Evolutionary conservation across 805 yeast genomes (phyloP).

Genomic region (Huiozyma naganishii): DNA sequence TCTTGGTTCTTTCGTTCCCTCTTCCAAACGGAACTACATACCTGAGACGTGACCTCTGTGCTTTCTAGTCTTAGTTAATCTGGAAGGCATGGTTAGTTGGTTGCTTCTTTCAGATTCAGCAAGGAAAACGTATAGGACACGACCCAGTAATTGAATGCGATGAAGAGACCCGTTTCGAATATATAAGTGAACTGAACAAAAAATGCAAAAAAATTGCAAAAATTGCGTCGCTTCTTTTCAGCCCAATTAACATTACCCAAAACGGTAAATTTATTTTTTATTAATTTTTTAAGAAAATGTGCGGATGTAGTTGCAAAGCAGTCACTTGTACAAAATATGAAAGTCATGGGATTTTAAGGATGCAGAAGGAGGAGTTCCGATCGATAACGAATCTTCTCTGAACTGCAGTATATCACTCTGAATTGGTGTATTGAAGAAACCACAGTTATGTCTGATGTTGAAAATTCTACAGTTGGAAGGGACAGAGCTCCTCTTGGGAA

Average conservation of each 20-base stretch:
- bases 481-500: too few species aligned
- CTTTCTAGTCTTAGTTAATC: slow-evolving; percentile 98
- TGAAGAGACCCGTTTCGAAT: neutral
- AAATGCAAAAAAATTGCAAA: neutral
- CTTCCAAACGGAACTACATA: slow-evolving; percentile 43
- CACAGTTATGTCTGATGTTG: too few species aligned
- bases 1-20: slow-evolving; percentile 35
- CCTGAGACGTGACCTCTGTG: slow-evolving; percentile 99
- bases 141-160: neutral
- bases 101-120: slow-evolving; percentile 1
- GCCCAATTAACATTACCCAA: neutral
- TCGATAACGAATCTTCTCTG: too few species aligned
- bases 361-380: too few species aligned
- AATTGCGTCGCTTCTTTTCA: slow-evolving; percentile 1
- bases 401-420: too few species aligned
- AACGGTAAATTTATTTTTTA: too few species aligned
- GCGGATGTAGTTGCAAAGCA: neutral
- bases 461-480: too few species aligned
- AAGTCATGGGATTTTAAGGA: too few species aligned
- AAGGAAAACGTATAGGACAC: neutral
- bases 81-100: slow-evolving; percentile 77
- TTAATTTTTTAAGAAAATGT: neutral
- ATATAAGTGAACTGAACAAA: neutral
- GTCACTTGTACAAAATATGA: neutral
- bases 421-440: too few species aligned